Evolutionary conservation across 441 rosid genomes (phyloP).

Genomic region (Isatis lusitanica): DNA sequence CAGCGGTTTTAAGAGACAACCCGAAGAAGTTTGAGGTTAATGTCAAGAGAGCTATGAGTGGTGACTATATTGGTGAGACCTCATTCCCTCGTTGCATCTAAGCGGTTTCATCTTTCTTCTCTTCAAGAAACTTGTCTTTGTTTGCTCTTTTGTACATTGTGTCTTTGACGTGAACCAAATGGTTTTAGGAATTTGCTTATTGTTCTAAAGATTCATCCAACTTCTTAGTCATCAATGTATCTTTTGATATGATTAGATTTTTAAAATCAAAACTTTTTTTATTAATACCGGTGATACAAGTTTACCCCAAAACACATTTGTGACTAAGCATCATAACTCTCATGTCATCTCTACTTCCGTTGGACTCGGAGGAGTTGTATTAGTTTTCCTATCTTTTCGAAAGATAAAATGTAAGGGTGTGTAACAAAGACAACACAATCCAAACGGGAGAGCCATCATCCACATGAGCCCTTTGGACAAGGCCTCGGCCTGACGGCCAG

Average conservation of each 20-base stretch:
- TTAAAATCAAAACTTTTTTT: too few species aligned
- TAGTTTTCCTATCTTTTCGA: conserved; percentile 58
- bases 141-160: conserved; percentile 24
- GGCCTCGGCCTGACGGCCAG: conserved; percentile 59
- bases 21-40: conserved; percentile 71
- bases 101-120: not conserved
- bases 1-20: conserved; percentile 77
- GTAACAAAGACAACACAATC: conserved; percentile 72
- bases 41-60: conserved; percentile 78
- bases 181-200: not conserved
- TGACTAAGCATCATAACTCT: not conserved
- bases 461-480: conserved; percentile 78
- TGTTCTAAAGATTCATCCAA: not conserved
- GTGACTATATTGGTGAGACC: conserved; percentile 73
- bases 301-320: not conserved
- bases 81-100: conserved; percentile 70
- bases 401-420: conserved; percentile 63
- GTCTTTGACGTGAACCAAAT: not conserved
- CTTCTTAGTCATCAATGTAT: not conserved
- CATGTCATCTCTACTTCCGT: conserved; percentile 52
- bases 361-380: conserved; percentile 34
- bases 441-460: conserved; percentile 82
- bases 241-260: too few species aligned
- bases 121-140: not conserved
- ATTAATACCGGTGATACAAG: not conserved